phyloP scores from a whole-genome alignment of 768 basidiomycete genomes.

The Amanita polypyramis region DNA sequence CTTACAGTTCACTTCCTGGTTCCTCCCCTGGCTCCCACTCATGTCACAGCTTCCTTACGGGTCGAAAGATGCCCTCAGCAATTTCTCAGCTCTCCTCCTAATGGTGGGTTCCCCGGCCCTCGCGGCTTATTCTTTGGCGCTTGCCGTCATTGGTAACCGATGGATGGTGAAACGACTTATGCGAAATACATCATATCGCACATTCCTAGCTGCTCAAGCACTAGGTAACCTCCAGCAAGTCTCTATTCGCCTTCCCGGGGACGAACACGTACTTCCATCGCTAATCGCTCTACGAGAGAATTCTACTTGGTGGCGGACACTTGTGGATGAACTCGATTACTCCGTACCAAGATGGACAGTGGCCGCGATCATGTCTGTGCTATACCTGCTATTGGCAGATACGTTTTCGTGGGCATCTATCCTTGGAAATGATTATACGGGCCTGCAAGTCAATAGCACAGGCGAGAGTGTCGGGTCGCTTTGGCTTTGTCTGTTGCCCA shows the following conservation, averaged over 20 bases:
- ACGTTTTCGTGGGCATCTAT: constrained; percentile 22
- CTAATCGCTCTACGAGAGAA: constrained; percentile 27
- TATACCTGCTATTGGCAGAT: constrained; percentile 31
- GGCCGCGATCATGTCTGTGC: constrained; percentile 26
- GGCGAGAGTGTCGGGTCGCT: constrained; percentile 31
- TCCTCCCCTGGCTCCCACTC: constrained; percentile 31
- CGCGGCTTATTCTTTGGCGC: constrained; percentile 27
- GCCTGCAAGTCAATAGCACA: constrained; percentile 16
- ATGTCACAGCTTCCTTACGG: constrained; percentile 34
- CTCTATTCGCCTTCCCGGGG: constrained; percentile 20
- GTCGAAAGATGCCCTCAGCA: constrained; percentile 19
- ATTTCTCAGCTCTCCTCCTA: constrained; percentile 27
- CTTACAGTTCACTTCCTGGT: constrained; percentile 28
- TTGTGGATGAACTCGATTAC: constrained; percentile 22
- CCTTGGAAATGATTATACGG: constrained; percentile 11
- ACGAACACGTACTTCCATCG: constrained; percentile 20
- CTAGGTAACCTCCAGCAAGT: constrained; percentile 30
- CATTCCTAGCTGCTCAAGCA: constrained; percentile 17
- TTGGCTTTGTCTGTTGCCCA: constrained; percentile 35
- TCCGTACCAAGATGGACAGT: constrained; percentile 27
- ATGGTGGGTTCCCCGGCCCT: constrained; percentile 31
- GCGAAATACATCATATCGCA: constrained; percentile 16
- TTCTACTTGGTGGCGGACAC: constrained; percentile 25
- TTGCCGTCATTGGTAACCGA: constrained; percentile 20
- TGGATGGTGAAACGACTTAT: constrained; percentile 24